Base-by-base conservation (phyloP, 2,329 filamentous ascomycete species). In the Colletotrichum coccodes region DNA sequence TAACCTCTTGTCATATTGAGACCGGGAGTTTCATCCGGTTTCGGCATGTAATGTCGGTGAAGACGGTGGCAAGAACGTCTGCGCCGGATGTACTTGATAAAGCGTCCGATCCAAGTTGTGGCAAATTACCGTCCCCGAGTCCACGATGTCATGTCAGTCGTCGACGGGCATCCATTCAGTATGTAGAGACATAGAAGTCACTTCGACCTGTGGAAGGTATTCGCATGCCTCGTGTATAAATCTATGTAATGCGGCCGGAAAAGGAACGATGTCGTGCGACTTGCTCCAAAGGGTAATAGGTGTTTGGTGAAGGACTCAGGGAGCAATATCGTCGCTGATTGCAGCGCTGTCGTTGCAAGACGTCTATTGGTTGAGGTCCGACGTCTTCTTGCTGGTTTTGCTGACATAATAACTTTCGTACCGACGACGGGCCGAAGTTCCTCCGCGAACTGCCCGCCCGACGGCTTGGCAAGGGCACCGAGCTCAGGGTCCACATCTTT, bases 1-100 rank as follows among this genome's bases (percentile, higher is more conserved):
- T 59, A 9, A 60, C 53, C 46, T 59, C 36, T 53, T 53, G 38
- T 53, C 36, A 30, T 36, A 30, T 49, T 34, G 36, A 65, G 46
- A 64, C 52, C 38, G 18, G 23, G 23, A 21, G 64, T 64, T 46
- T 65, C 46, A 68, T 38, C 46, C 46, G 44, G 30, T 52, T 65
- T 36, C 49, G 53, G 30, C 61, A 67, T 38, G 58, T 50, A 67
- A 67, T 67, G 49, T 66, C 42, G 58, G 58, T 56, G 58, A 62
- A 32, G 18, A 42, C 50, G 40, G 50, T 56, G 50, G 50, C 49
- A 21, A 40, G 16, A 14, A 14, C n/a, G n/a, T n/a, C n/a, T n/a
- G n/a, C n/a, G n/a, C n/a, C 32, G n/a, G 16, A 14, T 21, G 21
- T 21, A 38, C 38, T 60, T 23, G 21, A 60, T 23, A 49, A 21